Percentiles rank a stretch among this genome's conserved stretches.
Conservation (phyloP, 805 yeast genomes). For the Wickerhamiella azyma region DNA sequence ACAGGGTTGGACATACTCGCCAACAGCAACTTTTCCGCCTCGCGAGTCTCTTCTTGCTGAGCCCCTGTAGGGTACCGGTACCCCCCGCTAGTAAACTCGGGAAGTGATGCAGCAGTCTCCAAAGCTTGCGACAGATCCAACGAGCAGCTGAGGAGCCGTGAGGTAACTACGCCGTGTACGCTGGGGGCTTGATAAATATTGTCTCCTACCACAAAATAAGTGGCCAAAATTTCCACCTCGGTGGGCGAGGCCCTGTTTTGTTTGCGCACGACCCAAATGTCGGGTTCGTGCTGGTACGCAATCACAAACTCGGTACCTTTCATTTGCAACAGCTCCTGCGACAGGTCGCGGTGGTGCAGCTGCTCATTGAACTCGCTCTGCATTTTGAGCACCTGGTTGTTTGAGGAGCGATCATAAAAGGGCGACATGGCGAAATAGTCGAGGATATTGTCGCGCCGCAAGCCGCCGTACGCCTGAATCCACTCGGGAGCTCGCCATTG, state of each 20-base stretch:
- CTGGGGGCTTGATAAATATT: slow-evolving; percentile 85
- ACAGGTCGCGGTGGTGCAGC: slow-evolving; percentile 30
- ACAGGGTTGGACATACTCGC: slow-evolving; percentile 4
- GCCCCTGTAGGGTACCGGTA: slow-evolving; percentile 30
- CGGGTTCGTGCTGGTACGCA: slow-evolving; percentile 69
- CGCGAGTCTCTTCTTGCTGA: neutral
- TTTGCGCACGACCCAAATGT: slow-evolving; percentile 80
- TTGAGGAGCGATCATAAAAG: slow-evolving; percentile 84
- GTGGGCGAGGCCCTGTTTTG: slow-evolving; percentile 50
- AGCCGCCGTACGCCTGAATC: slow-evolving; percentile 64
- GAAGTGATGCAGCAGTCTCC: slow-evolving; percentile 33
- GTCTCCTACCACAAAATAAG: slow-evolving; percentile 82
- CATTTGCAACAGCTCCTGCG: slow-evolving; percentile 57
- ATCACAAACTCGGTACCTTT: slow-evolving; percentile 76
- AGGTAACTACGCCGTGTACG: slow-evolving; percentile 54
- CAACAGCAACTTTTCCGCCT: neutral
- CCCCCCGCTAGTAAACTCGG: slow-evolving; percentile 49
- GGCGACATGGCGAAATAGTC: slow-evolving; percentile 93
- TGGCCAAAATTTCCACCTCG: slow-evolving; percentile 44
- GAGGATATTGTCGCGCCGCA: slow-evolving; percentile 76
- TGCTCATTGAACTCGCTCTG: slow-evolving; percentile 71
- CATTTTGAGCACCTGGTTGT: slow-evolving; percentile 90
- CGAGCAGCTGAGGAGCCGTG: slow-evolving; percentile 46
- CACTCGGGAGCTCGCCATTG: slow-evolving; percentile 98
- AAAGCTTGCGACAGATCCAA: slow-evolving; percentile 35